Conservation (phyloP, 805 yeast genomes). For the Suhomyces canberraensis region DNA sequence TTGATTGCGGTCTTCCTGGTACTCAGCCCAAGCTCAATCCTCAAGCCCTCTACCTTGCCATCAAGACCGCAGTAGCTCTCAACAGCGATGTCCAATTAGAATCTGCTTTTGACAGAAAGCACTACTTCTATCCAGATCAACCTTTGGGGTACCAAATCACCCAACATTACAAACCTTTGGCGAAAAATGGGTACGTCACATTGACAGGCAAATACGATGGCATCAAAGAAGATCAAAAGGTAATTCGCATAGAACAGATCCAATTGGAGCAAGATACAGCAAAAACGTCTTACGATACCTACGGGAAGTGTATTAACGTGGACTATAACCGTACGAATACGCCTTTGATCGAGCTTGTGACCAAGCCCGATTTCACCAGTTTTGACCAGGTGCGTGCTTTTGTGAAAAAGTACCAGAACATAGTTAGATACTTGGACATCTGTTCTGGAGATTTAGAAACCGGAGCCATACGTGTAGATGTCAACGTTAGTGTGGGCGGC, state of each 20-base stretch:
- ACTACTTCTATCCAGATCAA: slow-evolving; percentile 94
- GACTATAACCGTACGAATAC: slow-evolving; percentile 84
- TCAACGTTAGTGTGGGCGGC: slow-evolving; percentile 76
- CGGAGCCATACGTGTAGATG: slow-evolving; percentile 95
- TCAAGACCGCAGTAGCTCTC: slow-evolving; percentile 70
- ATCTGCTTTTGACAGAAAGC: slow-evolving; percentile 87
- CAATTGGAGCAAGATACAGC: slow-evolving; percentile 97
- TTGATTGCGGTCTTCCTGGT: slow-evolving; percentile 88
- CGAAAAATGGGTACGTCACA: slow-evolving; percentile 58
- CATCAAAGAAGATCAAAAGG: slow-evolving; percentile 38
- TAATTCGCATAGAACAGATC: slow-evolving; percentile 67
- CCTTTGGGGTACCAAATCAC: slow-evolving; percentile 96
- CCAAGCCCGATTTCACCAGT: slow-evolving; percentile 77
- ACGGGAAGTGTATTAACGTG: slow-evolving; percentile 43
- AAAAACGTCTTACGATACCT: slow-evolving; percentile 55
- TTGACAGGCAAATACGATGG: slow-evolving; percentile 54
- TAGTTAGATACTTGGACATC: slow-evolving; percentile 64
- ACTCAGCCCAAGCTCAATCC: slow-evolving; percentile 81
- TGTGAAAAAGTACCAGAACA: slow-evolving; percentile 72
- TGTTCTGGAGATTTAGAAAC: slow-evolving; percentile 91
- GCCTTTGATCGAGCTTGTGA: slow-evolving; percentile 87
- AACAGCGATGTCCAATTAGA: slow-evolving; percentile 51
- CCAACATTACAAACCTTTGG: slow-evolving; percentile 79
- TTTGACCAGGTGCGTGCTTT: slow-evolving; percentile 72
- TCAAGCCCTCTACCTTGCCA: slow-evolving; percentile 67